A percentile compares a stretch with the other conserved stretches of the same genome.
Evolutionary conservation across 2,329 filamentous ascomycete genomes (phyloP).

Genomic region (Akanthomyces uredinophilus): DNA sequence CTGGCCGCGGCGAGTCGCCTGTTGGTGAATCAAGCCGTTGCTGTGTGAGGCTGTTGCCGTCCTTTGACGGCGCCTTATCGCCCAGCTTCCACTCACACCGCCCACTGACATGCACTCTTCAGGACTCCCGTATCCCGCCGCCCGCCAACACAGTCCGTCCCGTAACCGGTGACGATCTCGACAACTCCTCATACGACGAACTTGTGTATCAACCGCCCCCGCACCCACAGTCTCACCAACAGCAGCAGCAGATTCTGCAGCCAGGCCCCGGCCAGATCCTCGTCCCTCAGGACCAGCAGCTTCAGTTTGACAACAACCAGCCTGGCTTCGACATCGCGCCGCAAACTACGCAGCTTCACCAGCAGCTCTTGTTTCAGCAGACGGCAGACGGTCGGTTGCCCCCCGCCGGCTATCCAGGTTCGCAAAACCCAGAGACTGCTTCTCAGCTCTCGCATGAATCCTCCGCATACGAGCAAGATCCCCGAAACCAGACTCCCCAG

Average conservation of each 20-base stretch:
- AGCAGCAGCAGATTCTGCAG: conserved; percentile 37
- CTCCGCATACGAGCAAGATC: conserved; percentile 43
- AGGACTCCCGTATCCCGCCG: conserved; percentile 19
- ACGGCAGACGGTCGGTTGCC: neutral
- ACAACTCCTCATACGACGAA: conserved; percentile 43
- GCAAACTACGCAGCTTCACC: conserved; percentile 21
- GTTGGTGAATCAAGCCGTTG: neutral
- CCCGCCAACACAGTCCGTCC: conserved; percentile 42
- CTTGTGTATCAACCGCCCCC: conserved; percentile 30
- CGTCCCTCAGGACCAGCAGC: conserved; percentile 29
- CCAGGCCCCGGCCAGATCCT: conserved; percentile 18
- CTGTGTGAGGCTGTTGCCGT: conserved; percentile 18
- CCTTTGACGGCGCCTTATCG: neutral
- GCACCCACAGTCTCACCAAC: conserved; percentile 25
- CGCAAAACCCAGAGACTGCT: conserved; percentile 52
- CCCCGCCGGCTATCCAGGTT: conserved; percentile 15
- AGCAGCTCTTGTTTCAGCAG: conserved; percentile 14
- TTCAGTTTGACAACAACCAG: conserved; percentile 21
- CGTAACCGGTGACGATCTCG: conserved; percentile 38
- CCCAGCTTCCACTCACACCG: neutral
- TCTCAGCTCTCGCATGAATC: conserved; percentile 61
- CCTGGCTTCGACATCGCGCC: conserved; percentile 12
- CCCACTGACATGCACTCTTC: conserved; percentile 6
- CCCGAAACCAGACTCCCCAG: conserved; percentile 18
- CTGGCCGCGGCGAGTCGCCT: neutral